Conservation (phyloP, 2,329 filamentous ascomycete genomes). For the Fusarium decemcellulare region DNA sequence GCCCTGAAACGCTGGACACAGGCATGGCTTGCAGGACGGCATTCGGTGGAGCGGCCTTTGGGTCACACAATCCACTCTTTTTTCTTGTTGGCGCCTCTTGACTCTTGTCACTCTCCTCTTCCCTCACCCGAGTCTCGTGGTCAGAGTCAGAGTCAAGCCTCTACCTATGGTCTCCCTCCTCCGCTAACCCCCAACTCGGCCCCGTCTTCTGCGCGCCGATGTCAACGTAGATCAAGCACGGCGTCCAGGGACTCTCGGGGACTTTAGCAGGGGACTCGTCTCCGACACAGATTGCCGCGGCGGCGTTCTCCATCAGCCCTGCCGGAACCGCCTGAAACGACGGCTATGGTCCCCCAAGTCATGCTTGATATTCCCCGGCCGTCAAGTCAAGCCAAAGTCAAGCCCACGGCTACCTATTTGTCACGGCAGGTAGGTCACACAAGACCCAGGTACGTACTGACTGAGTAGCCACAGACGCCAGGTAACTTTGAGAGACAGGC, state of each 20-base stretch:
- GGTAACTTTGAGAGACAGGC: not conserved
- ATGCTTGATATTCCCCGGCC: constrained; percentile 10
- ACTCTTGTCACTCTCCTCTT: constrained; percentile 6
- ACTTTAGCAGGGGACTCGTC: constrained; percentile 13
- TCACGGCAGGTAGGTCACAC: not conserved
- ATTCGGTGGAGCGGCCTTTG: constrained; percentile 31
- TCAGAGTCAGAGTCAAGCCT: not conserved
- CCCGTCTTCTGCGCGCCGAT: constrained; percentile 1
- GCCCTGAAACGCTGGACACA: constrained; percentile 42
- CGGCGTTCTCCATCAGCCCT: constrained; percentile 24
- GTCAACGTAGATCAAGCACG: constrained; percentile 13
- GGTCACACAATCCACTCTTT: constrained; percentile 15
- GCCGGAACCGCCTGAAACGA: constrained; percentile 38
- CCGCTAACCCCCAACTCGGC: too few species aligned
- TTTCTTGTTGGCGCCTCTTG: not conserved
- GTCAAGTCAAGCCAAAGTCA: not conserved
- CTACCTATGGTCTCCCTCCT: constrained; percentile 1
- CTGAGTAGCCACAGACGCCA: too few species aligned
- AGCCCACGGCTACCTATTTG: not conserved
- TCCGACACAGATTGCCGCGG: constrained; percentile 31
- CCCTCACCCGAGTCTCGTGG: not conserved
- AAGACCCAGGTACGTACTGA: not conserved
- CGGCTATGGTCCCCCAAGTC: constrained; percentile 20
- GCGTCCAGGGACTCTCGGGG: constrained; percentile 2
- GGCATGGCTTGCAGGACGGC: constrained; percentile 35